Evolutionary conservation across 345 rosid species (phyloP).

Genomic region (Hibiscus syriacus): DNA sequence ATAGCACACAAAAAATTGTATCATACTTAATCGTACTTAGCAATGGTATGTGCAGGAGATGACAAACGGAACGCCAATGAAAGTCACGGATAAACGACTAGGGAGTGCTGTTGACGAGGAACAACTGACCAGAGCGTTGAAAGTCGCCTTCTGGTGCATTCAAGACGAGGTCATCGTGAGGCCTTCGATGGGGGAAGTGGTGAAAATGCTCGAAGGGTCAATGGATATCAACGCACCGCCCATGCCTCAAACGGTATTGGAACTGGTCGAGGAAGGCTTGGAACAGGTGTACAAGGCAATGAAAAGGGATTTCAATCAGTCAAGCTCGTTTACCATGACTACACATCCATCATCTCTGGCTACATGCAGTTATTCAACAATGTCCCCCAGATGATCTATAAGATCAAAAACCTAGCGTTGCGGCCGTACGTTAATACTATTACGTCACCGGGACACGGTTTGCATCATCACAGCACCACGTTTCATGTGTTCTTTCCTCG

Average conservation of each 20-base stretch:
- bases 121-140: constrained; percentile 48
- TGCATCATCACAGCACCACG: neutral
- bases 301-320: constrained; percentile 60
- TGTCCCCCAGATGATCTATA: constrained; percentile 72
- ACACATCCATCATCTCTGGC: constrained; percentile 50
- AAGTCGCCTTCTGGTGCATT: constrained; percentile 68
- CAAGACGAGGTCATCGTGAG: constrained; percentile 54
- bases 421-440: too few species aligned
- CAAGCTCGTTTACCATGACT: constrained; percentile 43
- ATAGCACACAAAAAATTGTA: neutral
- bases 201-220: constrained; percentile 62
- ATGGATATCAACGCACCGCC: constrained; percentile 62
- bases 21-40: neutral
- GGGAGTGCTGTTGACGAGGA: constrained; percentile 47
- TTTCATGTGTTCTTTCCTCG: neutral
- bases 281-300: constrained; percentile 76
- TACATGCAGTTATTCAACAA: constrained; percentile 76
- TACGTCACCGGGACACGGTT: neutral
- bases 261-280: constrained; percentile 75
- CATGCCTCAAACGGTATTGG: constrained; percentile 79
- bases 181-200: constrained; percentile 73
- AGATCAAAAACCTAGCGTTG: neutral
- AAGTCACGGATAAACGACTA: constrained; percentile 42
- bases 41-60: constrained; percentile 30
- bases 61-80: constrained; percentile 33